Evolutionary conservation across 1,284 basidiomycete genomes (phyloP), one percentile per base, ranked within the genome.

Genomic region (Cystobasidium slooffiae): DNA sequence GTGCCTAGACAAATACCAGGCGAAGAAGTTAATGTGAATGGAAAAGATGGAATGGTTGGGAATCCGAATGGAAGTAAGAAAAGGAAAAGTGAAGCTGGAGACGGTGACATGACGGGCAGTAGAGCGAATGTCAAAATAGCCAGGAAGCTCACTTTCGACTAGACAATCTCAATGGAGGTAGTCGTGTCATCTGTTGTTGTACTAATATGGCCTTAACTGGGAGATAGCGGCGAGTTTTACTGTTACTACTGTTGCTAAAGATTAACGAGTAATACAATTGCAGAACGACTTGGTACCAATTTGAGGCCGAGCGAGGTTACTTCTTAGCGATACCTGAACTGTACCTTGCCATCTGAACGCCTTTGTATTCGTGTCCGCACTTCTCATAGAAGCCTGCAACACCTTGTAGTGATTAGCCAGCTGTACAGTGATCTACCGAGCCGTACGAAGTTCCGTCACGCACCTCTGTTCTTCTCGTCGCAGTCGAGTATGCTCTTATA

Each of bases 401-500:
- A 31, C 31, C 1, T 31, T 31, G 31, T 31, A 31, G 31, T 31
- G 78, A 70, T 12, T 67, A 49, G 55, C 5, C 4, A 74, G n/a
- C 31, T 44, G 68, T 69, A 67, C 37, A 78, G 78, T 76, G 47
- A 43, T 75, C 61, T 56, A 22, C 37, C n/a, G 20, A 47, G 3
- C 49, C 10, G 14, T 0, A 6, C 41, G 14, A 8, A 37, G 51
- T 1, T 24, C 22, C 6, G 20, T 1, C 20, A 88, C 93, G 83
- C 82, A 97, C 94, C 89, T 77, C 94, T 91, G 80, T 98, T 99
- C 67, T 88, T 86, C 76, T 93, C 89, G 81, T 88, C 93, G 83
- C 96, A 99, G 82, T 99, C 97, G 79, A 99, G 84, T 78, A 99
- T 97, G 22, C 93, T 94, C 88, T 99, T 97, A 85, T 97, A 97